Evolutionary conservation across 2,329 filamentous ascomycete species (phyloP), one percentile per base, ranked within the genome.

Genomic region (Clonostachys chloroleuca): DNA sequence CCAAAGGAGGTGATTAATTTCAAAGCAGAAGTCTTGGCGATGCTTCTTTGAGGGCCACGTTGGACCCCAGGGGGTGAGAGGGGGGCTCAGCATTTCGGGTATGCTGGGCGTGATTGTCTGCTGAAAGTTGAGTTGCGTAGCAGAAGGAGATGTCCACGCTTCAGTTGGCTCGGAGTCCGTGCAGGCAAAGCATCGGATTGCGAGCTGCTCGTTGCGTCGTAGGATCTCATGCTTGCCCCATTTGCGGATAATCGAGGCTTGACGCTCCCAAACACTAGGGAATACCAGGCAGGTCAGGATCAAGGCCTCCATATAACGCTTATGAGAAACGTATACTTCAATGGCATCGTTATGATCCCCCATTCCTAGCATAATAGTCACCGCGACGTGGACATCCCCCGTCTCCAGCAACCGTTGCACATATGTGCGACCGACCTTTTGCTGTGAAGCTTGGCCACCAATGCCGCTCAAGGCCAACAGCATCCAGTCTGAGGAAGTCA

Each of bases 401-500:
- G 86, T 89, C 64, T 95, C 91, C 2, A 99, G 77, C 1, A 99
- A 75, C 44, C 91, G 84, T 64, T 96, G 92, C 1, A 96, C 89
- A 56, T 96, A 96, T 4, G 90, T 86, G 49, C 92, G 87, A 2
- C 89, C 91, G 14, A 97, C 82, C 63, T 95, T 95, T 62, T 95
- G 92, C 58, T 95, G 89, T 2, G 90, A 90, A 36, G 82, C 76
- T 18, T 70, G 64, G 4, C 83, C 80, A 45, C 88, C 90, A 67
- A 97, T 95, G 39, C 89, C 88, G 60, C 89, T 95, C 45, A 99
- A 69, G 12, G 94, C 92, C 35, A 99, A 73, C 49, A 97, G 71
- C 90, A 99, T 96, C 94, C 94, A 99, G 66, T 97, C 94, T 0
- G 89, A 89, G 3, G 88, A 90, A 10, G 90, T 92, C 79, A 94